Percentiles rank a stretch among this genome's conserved stretches.
Evolutionary conservation across 2,329 filamentous ascomycete species (phyloP).

Genomic region (Zasmidium citrigriseum): DNA sequence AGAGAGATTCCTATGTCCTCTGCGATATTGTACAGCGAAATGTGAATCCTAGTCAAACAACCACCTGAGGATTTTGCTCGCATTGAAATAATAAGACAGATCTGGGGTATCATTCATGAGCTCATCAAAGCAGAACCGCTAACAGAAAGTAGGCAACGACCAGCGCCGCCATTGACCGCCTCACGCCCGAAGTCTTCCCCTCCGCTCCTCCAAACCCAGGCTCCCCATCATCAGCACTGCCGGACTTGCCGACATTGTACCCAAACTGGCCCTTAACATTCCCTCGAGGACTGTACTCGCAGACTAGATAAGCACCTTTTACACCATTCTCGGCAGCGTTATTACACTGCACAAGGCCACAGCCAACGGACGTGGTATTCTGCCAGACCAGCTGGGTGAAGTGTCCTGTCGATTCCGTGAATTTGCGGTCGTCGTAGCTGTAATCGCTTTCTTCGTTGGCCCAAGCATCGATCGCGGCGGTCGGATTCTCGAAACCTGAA

Average conservation of each 20-base stretch:
- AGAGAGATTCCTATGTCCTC: not conserved
- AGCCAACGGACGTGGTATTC: constrained; percentile 33
- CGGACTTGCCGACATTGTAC: constrained; percentile 35
- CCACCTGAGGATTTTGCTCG: not conserved
- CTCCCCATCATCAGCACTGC: constrained; percentile 23
- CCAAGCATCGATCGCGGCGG: constrained; percentile 34
- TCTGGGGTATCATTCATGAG: constrained; percentile 9
- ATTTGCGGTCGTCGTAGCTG: constrained; percentile 28
- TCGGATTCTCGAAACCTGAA: constrained; percentile 23
- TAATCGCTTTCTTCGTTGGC: constrained; percentile 32
- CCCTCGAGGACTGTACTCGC: constrained; percentile 41
- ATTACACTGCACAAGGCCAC: constrained; percentile 27
- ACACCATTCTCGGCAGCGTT: constrained; percentile 18
- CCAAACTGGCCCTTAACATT: constrained; percentile 39
- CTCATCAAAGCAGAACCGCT: constrained; percentile 6
- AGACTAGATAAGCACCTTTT: constrained; percentile 35
- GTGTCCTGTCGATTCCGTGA: constrained; percentile 31
- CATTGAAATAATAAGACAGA: not conserved
- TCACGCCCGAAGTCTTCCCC: constrained; percentile 1
- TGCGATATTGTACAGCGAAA: not conserved
- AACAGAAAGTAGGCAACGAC: constrained; percentile 8
- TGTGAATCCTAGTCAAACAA: not conserved
- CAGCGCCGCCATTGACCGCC: constrained; percentile 8
- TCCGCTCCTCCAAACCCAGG: constrained; percentile 22
- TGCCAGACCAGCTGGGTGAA: constrained; percentile 39